These are phyloP conservation scores for Mycena crocata DNA, from an alignment of 768 basidiomycete genomes.

Conservation along the genomic window DNA sequence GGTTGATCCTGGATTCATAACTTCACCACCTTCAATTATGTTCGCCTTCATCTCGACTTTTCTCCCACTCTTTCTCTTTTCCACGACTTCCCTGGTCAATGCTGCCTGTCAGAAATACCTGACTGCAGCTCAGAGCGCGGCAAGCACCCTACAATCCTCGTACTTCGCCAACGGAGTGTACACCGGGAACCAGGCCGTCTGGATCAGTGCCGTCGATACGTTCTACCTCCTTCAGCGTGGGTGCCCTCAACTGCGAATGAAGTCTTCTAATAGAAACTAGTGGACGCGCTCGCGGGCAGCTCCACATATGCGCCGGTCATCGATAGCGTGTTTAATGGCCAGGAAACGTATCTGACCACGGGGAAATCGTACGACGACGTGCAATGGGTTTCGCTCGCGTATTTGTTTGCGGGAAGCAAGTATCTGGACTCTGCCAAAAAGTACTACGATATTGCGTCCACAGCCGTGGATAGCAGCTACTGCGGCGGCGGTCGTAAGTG, in stretches of 20 bases:
- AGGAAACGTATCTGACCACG: background rate
- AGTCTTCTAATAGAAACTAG: background rate
- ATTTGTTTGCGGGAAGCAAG: constrained; percentile 1
- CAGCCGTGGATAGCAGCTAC: constrained; percentile 4
- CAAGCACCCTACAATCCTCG: constrained; percentile 4
- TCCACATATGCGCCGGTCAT: constrained; percentile 1
- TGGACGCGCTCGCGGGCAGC: background rate
- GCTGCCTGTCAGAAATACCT: constrained; percentile 15
- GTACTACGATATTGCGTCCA: constrained; percentile 1
- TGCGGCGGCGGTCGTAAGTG: constrained; percentile 18
- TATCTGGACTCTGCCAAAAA: background rate
- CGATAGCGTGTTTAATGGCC: constrained; percentile 6
- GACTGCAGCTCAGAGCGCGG: constrained; percentile 5
- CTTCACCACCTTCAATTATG: background rate
- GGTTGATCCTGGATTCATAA: background rate
- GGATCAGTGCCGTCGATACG: constrained; percentile 14
- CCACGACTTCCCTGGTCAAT: background rate
- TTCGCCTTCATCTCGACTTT: background rate
- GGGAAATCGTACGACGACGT: constrained; percentile 13
- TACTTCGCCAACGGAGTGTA: constrained; percentile 1
- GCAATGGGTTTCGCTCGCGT: constrained; percentile 1
- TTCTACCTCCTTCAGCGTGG: constrained; percentile 6
- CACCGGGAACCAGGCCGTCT: constrained; percentile 1
- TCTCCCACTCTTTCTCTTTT: background rate
- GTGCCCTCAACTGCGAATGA: background rate